phyloP scores from a whole-genome alignment of 768 basidiomycete species.

The Kwoniella sp. region DNA sequence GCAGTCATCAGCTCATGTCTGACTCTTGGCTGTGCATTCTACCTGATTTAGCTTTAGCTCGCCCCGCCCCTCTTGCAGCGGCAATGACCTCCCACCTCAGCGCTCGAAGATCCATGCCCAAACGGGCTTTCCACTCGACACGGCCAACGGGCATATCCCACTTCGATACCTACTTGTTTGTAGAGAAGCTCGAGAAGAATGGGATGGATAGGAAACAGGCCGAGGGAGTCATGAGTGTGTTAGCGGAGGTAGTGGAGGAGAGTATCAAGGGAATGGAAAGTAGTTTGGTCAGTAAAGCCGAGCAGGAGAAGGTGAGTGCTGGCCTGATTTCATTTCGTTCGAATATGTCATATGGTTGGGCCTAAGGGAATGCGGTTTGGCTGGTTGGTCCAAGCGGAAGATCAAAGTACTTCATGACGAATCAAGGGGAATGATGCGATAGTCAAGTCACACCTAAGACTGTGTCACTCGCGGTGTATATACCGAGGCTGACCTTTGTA shows the following conservation, averaged over 20 bases:
- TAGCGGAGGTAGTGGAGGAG: conserved; percentile 97
- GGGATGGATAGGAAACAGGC: conserved; percentile 88
- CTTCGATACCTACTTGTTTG: conserved; percentile 95
- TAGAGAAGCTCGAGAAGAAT: conserved; percentile 82
- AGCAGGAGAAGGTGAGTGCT: conserved; percentile 91
- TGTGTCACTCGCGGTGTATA: no score
- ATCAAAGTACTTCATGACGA: no score
- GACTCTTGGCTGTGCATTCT: no score
- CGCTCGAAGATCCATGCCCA: background rate
- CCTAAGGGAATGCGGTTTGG: no score
- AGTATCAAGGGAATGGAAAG: conserved; percentile 92
- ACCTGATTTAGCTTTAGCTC: conserved; percentile 15
- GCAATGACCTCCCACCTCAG: background rate
- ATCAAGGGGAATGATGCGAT: no score
- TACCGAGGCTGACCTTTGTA: no score
- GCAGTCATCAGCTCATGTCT: no score
- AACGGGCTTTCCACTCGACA: conserved; percentile 19
- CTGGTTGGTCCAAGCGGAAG: no score
- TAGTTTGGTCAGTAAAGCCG: conserved; percentile 92
- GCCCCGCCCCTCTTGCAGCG: conserved; percentile 7
- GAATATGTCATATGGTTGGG: conserved; percentile 8
- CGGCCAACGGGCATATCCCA: conserved; percentile 58
- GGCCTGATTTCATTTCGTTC: no score
- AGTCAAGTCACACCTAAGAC: no score
- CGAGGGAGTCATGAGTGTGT: conserved; percentile 93